phyloP scores from a whole-genome alignment of 495 filamentous ascomycete genomes.

The Achaetomiella virescens region DNA sequence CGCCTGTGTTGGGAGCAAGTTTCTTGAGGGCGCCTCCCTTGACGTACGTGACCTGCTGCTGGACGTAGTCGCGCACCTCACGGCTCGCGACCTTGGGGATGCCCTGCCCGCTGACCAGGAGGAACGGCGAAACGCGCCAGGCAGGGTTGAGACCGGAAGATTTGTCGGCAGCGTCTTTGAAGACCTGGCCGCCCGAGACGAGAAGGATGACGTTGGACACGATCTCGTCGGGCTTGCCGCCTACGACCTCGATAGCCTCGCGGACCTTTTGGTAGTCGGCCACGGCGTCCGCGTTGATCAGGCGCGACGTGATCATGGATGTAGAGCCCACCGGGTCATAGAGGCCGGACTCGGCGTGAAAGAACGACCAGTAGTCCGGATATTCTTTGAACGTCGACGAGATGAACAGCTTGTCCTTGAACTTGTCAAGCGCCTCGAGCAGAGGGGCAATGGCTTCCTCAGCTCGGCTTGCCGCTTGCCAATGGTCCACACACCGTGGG shows the following conservation, averaged over 20 bases:
- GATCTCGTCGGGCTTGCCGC: not conserved
- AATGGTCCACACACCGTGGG: slow-evolving; percentile 8
- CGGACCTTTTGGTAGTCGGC: slow-evolving; percentile 2
- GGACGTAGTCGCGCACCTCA: not conserved
- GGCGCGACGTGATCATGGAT: not conserved
- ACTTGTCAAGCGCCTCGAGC: not conserved
- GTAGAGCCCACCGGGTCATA: slow-evolving; percentile 4
- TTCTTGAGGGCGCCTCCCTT: slow-evolving; percentile 7
- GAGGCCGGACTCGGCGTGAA: slow-evolving; percentile 6
- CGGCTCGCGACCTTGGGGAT: not conserved
- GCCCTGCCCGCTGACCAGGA: slow-evolving; percentile 1
- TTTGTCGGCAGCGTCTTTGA: not conserved
- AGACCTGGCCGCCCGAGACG: slow-evolving; percentile 11
- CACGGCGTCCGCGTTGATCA: slow-evolving; percentile 4
- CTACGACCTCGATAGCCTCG: slow-evolving; percentile 3
- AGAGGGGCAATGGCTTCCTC: not conserved
- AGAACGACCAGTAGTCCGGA: slow-evolving; percentile 14
- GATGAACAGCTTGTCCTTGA: slow-evolving; percentile 8
- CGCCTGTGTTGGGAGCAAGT: slow-evolving; percentile 30
- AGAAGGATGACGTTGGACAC: slow-evolving; percentile 10
- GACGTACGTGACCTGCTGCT: not conserved
- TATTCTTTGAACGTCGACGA: slow-evolving; percentile 1
- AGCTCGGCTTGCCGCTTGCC: not conserved
- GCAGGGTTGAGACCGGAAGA: slow-evolving; percentile 9
- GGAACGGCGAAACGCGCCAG: slow-evolving; percentile 5